Evolutionary conservation across 257 asterid species (phyloP), one percentile per base, ranked within the genome.

Genomic region (Penstemon eatonii): DNA sequence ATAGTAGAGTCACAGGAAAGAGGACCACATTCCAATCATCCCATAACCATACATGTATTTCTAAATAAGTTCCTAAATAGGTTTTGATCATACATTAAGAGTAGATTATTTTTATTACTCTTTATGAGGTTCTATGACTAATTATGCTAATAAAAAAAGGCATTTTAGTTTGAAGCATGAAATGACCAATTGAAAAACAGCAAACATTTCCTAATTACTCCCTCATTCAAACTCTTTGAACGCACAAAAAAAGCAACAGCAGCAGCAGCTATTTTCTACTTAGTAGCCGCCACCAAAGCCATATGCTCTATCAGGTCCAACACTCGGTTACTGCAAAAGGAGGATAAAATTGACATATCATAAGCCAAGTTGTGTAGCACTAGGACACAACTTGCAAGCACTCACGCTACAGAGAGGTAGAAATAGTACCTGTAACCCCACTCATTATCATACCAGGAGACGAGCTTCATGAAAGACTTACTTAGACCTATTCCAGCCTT

Each of bases 261-360:
- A 53, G 70, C 56, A 18, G n/a, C 72, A 53, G 61, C 71, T 59
- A 63, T 45, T 58, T 50, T 76, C 74, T 77, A 87, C 57, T 78
- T 76, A 46, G 72, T 63, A 73, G 96, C 90, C 13, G 95, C 89
- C 60, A 93, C 99, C 83, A 92, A 70, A 9, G 97, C 93, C 95
- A 92, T 92, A 69, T 92, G 96, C 86, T 85, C 98, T 8, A 92
- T 88, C 75, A 92, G 84, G 83, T 92, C 98, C 93, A 92, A 77
- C 53, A 92, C 98, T 59, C 98, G 90, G 83, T 83, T 92, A 74
- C 98, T 85, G 83, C 63, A 81, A 49, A 68, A 51, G 12, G 36
- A 41, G 60, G 60, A 8, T 38, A 33, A 49, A 13, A 54, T 4
- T 3, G 58, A 4, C 25, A 40, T 54, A 36, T 0, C 45, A 18